These are phyloP conservation scores for Russula foetens DNA, from an alignment of 768 basidiomycete species.

Conservation along the genomic window DNA sequence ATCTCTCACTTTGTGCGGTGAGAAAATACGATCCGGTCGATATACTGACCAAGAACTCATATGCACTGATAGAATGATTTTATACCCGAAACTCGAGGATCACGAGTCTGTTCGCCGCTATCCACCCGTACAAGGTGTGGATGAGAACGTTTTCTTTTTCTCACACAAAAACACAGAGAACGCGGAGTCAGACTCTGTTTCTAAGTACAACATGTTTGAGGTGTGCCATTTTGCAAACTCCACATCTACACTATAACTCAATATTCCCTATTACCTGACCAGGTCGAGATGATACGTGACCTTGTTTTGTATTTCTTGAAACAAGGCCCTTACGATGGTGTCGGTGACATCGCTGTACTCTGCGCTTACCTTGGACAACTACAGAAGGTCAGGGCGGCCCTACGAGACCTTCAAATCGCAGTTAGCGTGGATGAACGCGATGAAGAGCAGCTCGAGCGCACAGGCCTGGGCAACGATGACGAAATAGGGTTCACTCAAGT, in stretches of 20 bases:
- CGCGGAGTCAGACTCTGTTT: slow-evolving; percentile 49
- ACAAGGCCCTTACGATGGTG: slow-evolving; percentile 39
- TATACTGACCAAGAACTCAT: neutral
- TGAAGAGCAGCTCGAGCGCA: slow-evolving; percentile 47
- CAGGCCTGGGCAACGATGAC: slow-evolving; percentile 36
- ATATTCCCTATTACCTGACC: neutral
- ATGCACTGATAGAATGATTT: slow-evolving; percentile 35
- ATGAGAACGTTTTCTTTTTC: slow-evolving; percentile 60
- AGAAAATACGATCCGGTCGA: neutral
- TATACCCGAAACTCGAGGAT: slow-evolving; percentile 56
- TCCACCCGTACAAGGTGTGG: slow-evolving; percentile 52
- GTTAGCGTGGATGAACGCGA: slow-evolving; percentile 66
- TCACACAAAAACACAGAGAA: slow-evolving; percentile 55
- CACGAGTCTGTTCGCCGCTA: slow-evolving; percentile 44
- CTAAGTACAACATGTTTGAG: slow-evolving; percentile 63
- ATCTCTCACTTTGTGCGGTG: slow-evolving; percentile 59
- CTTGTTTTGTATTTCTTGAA: slow-evolving; percentile 46
- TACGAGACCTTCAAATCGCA: slow-evolving; percentile 39
- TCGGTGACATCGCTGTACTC: slow-evolving; percentile 47
- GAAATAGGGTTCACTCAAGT: slow-evolving; percentile 37
- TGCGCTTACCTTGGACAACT: slow-evolving; percentile 49
- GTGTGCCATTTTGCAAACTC: slow-evolving; percentile 27
- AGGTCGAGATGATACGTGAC: slow-evolving; percentile 41
- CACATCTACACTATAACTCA: no score
- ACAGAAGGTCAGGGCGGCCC: slow-evolving; percentile 35